These are phyloP conservation scores for Melaleuca quinquenervia DNA, from an alignment of 345 rosid genomes.

Conservation along the genomic window DNA sequence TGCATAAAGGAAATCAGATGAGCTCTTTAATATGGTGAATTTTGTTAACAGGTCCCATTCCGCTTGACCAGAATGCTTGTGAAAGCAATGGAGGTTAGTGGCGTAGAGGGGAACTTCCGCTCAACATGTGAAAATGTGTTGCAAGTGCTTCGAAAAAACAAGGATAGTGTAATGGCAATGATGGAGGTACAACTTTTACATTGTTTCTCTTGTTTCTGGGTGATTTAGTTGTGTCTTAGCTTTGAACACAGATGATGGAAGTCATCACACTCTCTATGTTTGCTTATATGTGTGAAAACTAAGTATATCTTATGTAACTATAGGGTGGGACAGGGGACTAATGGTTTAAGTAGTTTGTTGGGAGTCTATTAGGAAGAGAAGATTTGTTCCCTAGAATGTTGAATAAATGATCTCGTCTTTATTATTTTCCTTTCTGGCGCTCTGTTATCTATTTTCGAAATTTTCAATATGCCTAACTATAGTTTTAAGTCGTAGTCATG, in stretches of 20 bases:
- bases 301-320: neutral
- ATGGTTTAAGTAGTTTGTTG: neutral
- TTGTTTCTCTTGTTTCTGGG: neutral
- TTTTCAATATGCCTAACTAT: neutral
- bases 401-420: neutral
- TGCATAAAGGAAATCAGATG: neutral
- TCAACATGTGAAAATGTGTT: slow-evolving; percentile 90
- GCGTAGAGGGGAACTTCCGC: slow-evolving; percentile 92
- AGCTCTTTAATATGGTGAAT: neutral
- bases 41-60: slow-evolving; percentile 65
- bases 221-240: neutral
- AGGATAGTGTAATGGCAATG: slow-evolving; percentile 96
- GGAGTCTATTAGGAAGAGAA: neutral
- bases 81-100: slow-evolving; percentile 98
- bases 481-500: neutral
- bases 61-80: slow-evolving; percentile 99
- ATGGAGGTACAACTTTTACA: slow-evolving; percentile 56
- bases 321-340: neutral
- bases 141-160: slow-evolving; percentile 86
- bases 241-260: neutral
- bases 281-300: neutral
- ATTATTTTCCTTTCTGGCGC: neutral
- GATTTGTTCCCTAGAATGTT: neutral
- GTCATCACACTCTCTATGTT: neutral
- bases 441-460: neutral